A percentile compares a stretch with the other conserved stretches of the same genome.
Conservation (phyloP, 306 rosid genomes). For the Sicyos edulis region DNA sequence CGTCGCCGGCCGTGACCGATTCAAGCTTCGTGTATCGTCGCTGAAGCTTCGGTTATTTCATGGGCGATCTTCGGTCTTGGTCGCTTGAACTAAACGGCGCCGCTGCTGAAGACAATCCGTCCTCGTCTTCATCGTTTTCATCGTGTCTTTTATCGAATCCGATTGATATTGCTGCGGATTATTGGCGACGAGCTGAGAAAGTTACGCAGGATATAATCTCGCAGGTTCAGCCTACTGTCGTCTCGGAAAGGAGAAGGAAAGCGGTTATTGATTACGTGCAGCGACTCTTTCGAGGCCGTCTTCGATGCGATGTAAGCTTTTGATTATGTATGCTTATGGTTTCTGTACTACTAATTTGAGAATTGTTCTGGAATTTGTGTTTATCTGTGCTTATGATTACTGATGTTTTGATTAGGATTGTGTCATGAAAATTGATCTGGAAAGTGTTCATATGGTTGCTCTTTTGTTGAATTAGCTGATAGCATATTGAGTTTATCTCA, state of each 20-base stretch:
- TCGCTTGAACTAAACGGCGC: slow-evolving; percentile 35
- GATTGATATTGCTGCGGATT: slow-evolving; percentile 24
- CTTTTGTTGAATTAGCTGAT: slow-evolving; percentile 2
- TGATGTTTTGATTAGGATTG: not conserved
- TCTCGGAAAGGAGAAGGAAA: slow-evolving; percentile 39
- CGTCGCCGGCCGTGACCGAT: not conserved
- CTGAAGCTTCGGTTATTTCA: slow-evolving; percentile 25
- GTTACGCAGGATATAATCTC: slow-evolving; percentile 41
- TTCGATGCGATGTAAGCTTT: slow-evolving; percentile 37
- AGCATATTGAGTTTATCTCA: not conserved
- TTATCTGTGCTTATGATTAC: not conserved
- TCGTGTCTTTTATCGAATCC: slow-evolving; percentile 21
- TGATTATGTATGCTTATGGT: not conserved
- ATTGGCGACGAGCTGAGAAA: slow-evolving; percentile 39
- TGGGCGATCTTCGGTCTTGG: slow-evolving; percentile 45
- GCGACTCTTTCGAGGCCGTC: slow-evolving; percentile 25
- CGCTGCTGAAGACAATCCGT: slow-evolving; percentile 26
- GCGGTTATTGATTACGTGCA: slow-evolving; percentile 43
- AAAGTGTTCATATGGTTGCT: not conserved
- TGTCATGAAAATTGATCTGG: not conserved
- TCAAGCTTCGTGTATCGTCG: not conserved
- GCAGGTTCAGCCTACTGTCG: slow-evolving; percentile 43
- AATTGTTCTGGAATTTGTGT: not conserved
- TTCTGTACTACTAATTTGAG: not conserved
- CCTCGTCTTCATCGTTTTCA: slow-evolving; percentile 25